A percentile compares a stretch with the other conserved stretches of the same genome.
These are phyloP conservation scores for Hyphopichia pseudoburtonii DNA, from an alignment of 1,139 yeast species.

Conservation along the genomic window DNA sequence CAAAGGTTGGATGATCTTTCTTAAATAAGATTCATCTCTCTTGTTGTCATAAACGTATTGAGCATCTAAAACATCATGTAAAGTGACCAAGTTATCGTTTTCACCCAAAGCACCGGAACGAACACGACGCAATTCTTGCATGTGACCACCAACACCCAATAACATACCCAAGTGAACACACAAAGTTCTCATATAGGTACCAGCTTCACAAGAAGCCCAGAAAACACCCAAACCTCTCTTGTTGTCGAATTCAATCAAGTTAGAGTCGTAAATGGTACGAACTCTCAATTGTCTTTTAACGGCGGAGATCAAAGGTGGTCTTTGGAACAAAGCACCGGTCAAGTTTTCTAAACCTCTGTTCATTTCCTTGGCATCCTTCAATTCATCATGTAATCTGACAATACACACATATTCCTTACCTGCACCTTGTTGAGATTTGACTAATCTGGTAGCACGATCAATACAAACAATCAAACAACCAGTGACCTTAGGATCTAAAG, in stretches of 20 bases:
- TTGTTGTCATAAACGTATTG: slow-evolving; percentile 98
- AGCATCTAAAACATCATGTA: slow-evolving; percentile 96
- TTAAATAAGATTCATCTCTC: slow-evolving; percentile 91
- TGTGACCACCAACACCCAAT: slow-evolving; percentile 98
- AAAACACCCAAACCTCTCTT: slow-evolving; percentile 96
- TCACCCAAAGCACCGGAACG: slow-evolving; percentile 96
- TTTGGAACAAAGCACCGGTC: slow-evolving; percentile 98
- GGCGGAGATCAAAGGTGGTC: slow-evolving; percentile 98
- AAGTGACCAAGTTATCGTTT: slow-evolving; percentile 86
- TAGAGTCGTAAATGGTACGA: slow-evolving; percentile 95
- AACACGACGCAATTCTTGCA: slow-evolving; percentile 99
- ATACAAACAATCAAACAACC: slow-evolving; percentile 97
- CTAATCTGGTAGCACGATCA: slow-evolving; percentile 97
- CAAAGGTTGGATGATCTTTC: slow-evolving; percentile 92
- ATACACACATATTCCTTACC: slow-evolving; percentile 99
- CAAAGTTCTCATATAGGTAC: slow-evolving; percentile 98
- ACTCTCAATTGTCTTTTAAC: slow-evolving; percentile 99
- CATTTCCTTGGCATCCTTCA: slow-evolving; percentile 87
- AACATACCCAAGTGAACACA: slow-evolving; percentile 99
- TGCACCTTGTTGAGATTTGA: slow-evolving; percentile 98
- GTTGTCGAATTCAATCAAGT: slow-evolving; percentile 92
- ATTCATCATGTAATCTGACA: slow-evolving; percentile 90
- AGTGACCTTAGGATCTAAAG: slow-evolving; percentile 97
- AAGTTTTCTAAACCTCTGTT: slow-evolving; percentile 87
- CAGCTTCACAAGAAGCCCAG: slow-evolving; percentile 99